Conservation (phyloP, 2,329 filamentous ascomycete genomes). For the Orbilia blumenaviensis region DNA sequence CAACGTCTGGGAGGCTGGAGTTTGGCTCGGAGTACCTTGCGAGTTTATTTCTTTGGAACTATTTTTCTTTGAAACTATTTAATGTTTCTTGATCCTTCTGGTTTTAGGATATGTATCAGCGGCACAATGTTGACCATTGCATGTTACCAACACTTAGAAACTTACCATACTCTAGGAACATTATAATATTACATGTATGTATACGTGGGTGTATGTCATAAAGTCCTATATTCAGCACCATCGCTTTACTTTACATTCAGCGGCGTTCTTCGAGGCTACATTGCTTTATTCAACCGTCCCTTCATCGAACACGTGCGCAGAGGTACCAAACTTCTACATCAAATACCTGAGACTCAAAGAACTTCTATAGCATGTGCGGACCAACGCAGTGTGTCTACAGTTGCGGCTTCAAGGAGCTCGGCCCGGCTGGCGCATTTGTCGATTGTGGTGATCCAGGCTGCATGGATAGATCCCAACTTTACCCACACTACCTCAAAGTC, state of each 20-base stretch:
- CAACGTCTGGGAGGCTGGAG: neutral
- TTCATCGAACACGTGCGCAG: too few relatives aligned
- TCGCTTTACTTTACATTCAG: too few relatives aligned
- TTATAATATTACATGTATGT: neutral
- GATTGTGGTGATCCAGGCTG: slow-evolving; percentile 15
- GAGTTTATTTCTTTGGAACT: neutral
- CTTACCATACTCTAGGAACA: neutral
- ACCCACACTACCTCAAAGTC: slow-evolving; percentile 1
- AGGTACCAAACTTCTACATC: too few relatives aligned
- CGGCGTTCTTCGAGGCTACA: too few relatives aligned
- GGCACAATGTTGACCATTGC: too few relatives aligned
- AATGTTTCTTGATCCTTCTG: too few relatives aligned
- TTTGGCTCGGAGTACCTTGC: neutral
- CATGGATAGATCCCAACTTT: slow-evolving; percentile 9
- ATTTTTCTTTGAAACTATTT: neutral
- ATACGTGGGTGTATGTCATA: too few relatives aligned
- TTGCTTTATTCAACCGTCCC: too few relatives aligned
- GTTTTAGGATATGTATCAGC: neutral
- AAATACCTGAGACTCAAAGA: too few relatives aligned
- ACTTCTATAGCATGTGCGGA: slow-evolving; percentile 43
- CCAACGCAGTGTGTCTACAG: slow-evolving; percentile 23
- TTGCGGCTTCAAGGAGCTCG: slow-evolving; percentile 36
- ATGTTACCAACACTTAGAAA: neutral
- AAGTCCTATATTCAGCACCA: too few relatives aligned
- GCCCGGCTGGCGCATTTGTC: neutral